Evolutionary conservation across 352 stramenopile species (phyloP).

Genomic region (Globisporangium cylindrosporum): DNA sequence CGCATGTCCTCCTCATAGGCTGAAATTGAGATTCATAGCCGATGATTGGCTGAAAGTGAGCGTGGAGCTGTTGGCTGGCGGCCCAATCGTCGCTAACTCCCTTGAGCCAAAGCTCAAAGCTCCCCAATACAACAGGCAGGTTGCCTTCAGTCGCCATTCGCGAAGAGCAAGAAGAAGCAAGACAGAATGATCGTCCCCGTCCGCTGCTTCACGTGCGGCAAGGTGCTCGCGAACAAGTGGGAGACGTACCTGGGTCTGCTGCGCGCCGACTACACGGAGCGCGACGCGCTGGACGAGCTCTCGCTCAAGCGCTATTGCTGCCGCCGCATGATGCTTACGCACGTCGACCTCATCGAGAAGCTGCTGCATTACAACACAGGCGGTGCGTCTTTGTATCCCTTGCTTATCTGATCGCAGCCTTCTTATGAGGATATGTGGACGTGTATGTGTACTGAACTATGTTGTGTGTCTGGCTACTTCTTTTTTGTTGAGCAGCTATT

Average conservation of each 20-base stretch:
- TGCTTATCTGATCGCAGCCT: not conserved
- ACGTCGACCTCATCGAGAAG: conserved; percentile 99
- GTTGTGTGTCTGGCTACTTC: not conserved
- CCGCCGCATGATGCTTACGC: conserved; percentile 98
- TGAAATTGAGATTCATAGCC: not conserved
- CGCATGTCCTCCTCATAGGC: not conserved
- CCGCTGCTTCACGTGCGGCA: conserved; percentile 99
- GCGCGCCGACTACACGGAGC: conserved; percentile 96
- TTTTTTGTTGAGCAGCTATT: conserved; percentile 46
- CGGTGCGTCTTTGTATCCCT: conserved; percentile 32
- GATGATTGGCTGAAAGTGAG: conserved; percentile 8
- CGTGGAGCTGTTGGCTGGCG: conserved; percentile 15
- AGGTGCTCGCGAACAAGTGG: conserved; percentile 99
- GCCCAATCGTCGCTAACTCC: conserved; percentile 9
- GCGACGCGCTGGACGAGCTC: conserved; percentile 97
- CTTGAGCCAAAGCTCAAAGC: no score
- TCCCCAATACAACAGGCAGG: not conserved
- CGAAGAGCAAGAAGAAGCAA: not conserved
- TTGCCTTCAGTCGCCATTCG: not conserved
- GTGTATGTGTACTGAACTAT: not conserved
- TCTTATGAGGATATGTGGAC: not conserved
- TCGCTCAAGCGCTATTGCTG: conserved; percentile 99
- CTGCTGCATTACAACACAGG: conserved; percentile 99
- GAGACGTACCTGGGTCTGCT: conserved; percentile 98
- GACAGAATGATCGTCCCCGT: conserved; percentile 98